These are phyloP conservation scores for Daldinia concentrica DNA, from an alignment of 495 filamentous ascomycete genomes.

Conservation along the genomic window DNA sequence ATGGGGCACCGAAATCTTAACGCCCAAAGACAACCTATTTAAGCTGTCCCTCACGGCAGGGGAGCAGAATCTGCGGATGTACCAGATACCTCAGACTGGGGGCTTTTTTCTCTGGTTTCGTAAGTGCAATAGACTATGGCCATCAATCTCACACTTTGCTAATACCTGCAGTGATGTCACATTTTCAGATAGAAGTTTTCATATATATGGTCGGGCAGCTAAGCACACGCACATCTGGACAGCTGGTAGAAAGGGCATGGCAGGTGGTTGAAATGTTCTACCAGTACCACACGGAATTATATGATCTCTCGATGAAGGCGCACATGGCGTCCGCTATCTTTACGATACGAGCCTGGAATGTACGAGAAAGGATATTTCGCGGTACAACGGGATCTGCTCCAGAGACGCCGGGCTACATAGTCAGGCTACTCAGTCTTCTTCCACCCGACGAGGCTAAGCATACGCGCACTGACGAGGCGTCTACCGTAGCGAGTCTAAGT, in stretches of 20 bases:
- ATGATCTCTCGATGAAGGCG: slow-evolving; percentile 53
- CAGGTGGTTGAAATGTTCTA: slow-evolving; percentile 52
- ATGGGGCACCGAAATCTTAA: slow-evolving; percentile 50
- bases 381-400: slow-evolving; percentile 38
- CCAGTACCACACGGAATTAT: slow-evolving; percentile 56
- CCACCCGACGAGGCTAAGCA: slow-evolving; percentile 39
- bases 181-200: slow-evolving; percentile 64
- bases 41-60: slow-evolving; percentile 53
- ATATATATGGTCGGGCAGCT: slow-evolving; percentile 64
- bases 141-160: slow-evolving; percentile 5
- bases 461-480: slow-evolving; percentile 10
- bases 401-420: slow-evolving; percentile 49
- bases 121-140: slow-evolving; percentile 18
- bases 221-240: slow-evolving; percentile 57
- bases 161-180: slow-evolving; percentile 45
- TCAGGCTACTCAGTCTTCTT: slow-evolving; percentile 45
- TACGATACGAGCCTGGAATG: slow-evolving; percentile 58
- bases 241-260: slow-evolving; percentile 64
- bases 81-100: slow-evolving; percentile 47
- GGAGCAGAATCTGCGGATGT: slow-evolving; percentile 56
- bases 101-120: slow-evolving; percentile 63
- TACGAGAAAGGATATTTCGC: slow-evolving; percentile 49
- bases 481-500: slow-evolving; percentile 6
- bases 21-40: slow-evolving; percentile 58
- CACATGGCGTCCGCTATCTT: slow-evolving; percentile 54